These are phyloP conservation scores for Brassica juncea DNA, from an alignment of 345 rosid genomes.

Conservation along the genomic window DNA sequence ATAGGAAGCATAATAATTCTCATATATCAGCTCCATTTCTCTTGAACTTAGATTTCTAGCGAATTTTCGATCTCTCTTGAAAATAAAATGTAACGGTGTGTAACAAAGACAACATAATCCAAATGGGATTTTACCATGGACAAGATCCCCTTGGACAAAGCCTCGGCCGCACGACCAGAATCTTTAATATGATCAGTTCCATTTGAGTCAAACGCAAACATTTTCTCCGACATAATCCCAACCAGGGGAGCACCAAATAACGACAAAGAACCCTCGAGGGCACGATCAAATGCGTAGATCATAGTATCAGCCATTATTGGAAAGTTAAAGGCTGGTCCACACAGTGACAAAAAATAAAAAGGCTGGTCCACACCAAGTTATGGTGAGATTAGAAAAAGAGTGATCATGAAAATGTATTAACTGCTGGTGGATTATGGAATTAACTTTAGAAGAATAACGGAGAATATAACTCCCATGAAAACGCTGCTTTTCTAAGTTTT, in stretches of 20 bases:
- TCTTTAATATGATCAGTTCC: no score
- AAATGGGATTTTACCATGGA: no score
- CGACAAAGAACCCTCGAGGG: slow-evolving; percentile 47
- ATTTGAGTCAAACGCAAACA: no score
- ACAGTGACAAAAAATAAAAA: slow-evolving; percentile 22
- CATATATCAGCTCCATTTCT: not conserved
- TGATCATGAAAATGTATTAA: slow-evolving; percentile 59
- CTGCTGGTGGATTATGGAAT: slow-evolving; percentile 65
- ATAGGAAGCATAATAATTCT: not conserved
- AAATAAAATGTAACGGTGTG: no score
- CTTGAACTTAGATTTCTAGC: not conserved
- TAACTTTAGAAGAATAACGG: slow-evolving; percentile 60
- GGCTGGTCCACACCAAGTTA: slow-evolving; percentile 83
- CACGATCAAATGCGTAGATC: slow-evolving; percentile 89
- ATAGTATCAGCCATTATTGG: slow-evolving; percentile 76
- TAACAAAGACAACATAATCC: no score
- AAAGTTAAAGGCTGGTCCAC: slow-evolving; percentile 65
- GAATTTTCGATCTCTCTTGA: not conserved
- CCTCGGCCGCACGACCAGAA: no score
- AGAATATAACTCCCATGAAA: slow-evolving; percentile 78
- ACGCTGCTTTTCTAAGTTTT: no score
- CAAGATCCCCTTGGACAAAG: no score
- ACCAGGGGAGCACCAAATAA: not conserved
- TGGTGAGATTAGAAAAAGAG: slow-evolving; percentile 59
- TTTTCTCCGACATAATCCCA: not conserved